phyloP scores from a whole-genome alignment of 2,329 filamentous ascomycete genomes.

The Pezicula radicicola region DNA sequence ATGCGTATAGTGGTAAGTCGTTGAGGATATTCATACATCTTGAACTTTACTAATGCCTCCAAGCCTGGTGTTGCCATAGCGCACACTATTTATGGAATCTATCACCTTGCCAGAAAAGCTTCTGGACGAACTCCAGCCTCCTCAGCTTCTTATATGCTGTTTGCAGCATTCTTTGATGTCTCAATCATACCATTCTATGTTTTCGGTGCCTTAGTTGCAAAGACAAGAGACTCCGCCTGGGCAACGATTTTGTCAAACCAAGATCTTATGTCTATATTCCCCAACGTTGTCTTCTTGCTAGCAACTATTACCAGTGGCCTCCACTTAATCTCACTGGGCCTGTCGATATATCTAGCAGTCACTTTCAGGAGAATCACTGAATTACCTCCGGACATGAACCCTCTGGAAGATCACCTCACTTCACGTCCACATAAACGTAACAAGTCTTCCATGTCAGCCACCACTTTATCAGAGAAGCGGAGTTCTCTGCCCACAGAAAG shows the following conservation, averaged over 20 bases:
- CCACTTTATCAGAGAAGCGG: conserved; percentile 55
- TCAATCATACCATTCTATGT: conserved; percentile 52
- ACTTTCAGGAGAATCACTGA: conserved; percentile 79
- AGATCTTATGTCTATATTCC: conserved; percentile 53
- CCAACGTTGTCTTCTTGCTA: conserved; percentile 65
- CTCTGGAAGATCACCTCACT: conserved; percentile 81
- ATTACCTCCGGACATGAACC: conserved; percentile 93
- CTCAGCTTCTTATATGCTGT: conserved; percentile 85
- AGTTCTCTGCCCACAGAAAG: conserved; percentile 43
- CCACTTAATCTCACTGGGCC: conserved; percentile 65
- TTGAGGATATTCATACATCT: not conserved
- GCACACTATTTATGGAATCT: conserved; percentile 74
- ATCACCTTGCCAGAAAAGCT: conserved; percentile 71
- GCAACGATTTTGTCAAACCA: conserved; percentile 61
- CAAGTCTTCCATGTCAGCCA: conserved; percentile 41
- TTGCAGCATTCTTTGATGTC: conserved; percentile 71
- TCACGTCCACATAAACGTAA: conserved; percentile 76
- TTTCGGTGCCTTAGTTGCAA: conserved; percentile 47
- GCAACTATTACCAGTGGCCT: conserved; percentile 62
- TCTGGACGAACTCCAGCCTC: conserved; percentile 72
- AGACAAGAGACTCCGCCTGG: conserved; percentile 50
- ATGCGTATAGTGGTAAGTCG: conserved; percentile 69
- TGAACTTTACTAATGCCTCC: conserved; percentile 16
- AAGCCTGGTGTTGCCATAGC: conserved; percentile 74
- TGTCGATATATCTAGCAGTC: conserved; percentile 73